phyloP scores from a whole-genome alignment of 2,329 filamentous ascomycete genomes.

The Colletotrichum chlorophyti region DNA sequence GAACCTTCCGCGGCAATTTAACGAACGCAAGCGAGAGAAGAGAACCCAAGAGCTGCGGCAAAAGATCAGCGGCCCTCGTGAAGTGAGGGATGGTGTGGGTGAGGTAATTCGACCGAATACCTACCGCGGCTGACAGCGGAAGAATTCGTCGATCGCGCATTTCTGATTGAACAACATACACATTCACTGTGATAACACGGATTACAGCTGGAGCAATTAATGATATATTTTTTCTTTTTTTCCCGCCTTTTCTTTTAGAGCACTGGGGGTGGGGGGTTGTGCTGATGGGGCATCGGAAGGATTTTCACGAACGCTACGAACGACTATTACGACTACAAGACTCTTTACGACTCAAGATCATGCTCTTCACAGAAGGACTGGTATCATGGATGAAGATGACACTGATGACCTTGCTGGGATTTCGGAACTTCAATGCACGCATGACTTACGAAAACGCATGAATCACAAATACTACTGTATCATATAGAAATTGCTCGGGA shows the following conservation, averaged over 20 bases:
- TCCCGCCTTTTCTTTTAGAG: too few relatives aligned
- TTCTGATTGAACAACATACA: conserved; percentile 23
- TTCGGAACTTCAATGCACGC: not conserved
- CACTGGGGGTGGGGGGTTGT: too few relatives aligned
- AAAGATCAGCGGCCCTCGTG: conserved; percentile 65
- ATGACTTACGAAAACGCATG: conserved; percentile 10
- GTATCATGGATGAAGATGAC: not conserved
- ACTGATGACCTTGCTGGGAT: conserved; percentile 8
- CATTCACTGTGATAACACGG: not conserved
- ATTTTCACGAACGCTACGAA: conserved; percentile 20
- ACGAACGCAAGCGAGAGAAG: conserved; percentile 65
- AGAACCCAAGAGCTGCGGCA: conserved; percentile 63
- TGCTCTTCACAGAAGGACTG: conserved; percentile 7
- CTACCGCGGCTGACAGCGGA: conserved; percentile 39
- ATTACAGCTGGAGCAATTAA: not conserved
- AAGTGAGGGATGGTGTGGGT: conserved; percentile 64
- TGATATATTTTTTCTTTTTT: conserved; percentile 10
- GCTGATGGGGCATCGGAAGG: not conserved
- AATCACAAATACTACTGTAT: conserved; percentile 10
- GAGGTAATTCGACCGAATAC: conserved; percentile 59
- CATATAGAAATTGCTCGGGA: conserved; percentile 23
- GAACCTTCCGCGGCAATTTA: conserved; percentile 60
- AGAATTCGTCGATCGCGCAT: not conserved
- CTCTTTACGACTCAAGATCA: conserved; percentile 16
- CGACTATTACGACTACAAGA: conserved; percentile 24